Evolutionary conservation across 129 eudicot genomes (phyloP), one percentile per base, ranked within the genome.

Genomic region (Flaveria robusta): DNA sequence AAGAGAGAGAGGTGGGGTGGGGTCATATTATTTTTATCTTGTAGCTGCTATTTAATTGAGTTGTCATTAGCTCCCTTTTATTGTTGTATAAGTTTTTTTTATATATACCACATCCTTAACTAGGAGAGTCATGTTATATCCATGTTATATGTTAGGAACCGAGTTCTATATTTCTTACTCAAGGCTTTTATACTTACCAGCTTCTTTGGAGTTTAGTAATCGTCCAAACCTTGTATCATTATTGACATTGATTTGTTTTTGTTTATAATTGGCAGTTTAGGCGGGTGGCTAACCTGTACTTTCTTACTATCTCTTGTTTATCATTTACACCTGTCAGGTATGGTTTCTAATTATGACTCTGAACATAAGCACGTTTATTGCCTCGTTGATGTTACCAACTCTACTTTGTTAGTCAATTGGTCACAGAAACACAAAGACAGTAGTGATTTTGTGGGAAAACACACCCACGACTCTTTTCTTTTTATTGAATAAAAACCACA

Each of bases 291-390:
- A 94, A 94, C 76, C 85, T 88, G 70, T 94, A 94, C 87, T 94
- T 94, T 78, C 97, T 94, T 81, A 86, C 89, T 52, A 94, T 94
- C 76, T 94, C 99, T 50, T 87, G 93, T 72, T 85, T 94, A 77
- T 94, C 99, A 22, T 91, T 89, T 78, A 94, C 99, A 41, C 97
- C 97, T 71, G 86, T 91, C 85, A 94, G 99, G 99, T 94, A 88
- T 77, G 87, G 46, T 49, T 52, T 74, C 75, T 39, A 62, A 71
- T 29, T 31, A 31, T 47, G 71, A 60, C 66, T 59, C 49, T 41
- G 27, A 69, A 59, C 55, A 29, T 70, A 60, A 59, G 52, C 74
- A 72, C 65, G 7, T 50, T 70, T 49, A 34, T 23, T 71, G 39
- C 55, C 50, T 62, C 63, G 34, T 71, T 77, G 74, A 24, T 76